Evolutionary conservation across 2,329 filamentous ascomycete genomes (phyloP).

Genomic region (Stachybotrys chartarum): DNA sequence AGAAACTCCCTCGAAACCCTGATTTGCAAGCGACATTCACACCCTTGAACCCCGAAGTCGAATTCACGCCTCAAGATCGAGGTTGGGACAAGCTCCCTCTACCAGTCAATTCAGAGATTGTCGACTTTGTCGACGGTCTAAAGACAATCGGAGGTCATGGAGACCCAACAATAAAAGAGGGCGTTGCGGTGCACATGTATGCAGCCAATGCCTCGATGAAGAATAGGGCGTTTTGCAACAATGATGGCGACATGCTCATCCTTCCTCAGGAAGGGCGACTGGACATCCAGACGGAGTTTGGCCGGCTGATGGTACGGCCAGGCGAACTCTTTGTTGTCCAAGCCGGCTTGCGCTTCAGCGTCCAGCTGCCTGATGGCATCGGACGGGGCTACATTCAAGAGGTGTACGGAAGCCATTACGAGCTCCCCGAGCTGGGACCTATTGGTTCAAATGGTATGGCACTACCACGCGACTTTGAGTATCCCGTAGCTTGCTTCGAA

Average conservation of each 20-base stretch:
- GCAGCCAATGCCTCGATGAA: constrained; percentile 25
- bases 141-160: constrained; percentile 40
- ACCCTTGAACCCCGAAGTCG: no score
- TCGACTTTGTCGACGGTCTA: constrained; percentile 23
- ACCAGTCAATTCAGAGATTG: no score
- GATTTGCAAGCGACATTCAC: no score
- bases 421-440: constrained; percentile 60
- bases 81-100: no score
- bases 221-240: constrained; percentile 40
- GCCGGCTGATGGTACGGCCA: constrained; percentile 54
- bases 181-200: constrained; percentile 5
- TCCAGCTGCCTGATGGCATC: constrained; percentile 38
- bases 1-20: no score
- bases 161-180: constrained; percentile 35
- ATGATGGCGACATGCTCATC: constrained; percentile 57
- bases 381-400: constrained; percentile 61
- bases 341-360: constrained; percentile 43
- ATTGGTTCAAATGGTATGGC: constrained; percentile 61
- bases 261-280: constrained; percentile 55
- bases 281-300: constrained; percentile 62
- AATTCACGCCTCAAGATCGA: no score
- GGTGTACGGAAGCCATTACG: constrained; percentile 56
- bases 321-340: constrained; percentile 61
- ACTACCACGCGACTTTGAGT: constrained; percentile 57
- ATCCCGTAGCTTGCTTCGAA: constrained; percentile 52